These are phyloP conservation scores for Aspergillus viridinutans DNA, from an alignment of 2,329 filamentous ascomycete species.

Conservation along the genomic window DNA sequence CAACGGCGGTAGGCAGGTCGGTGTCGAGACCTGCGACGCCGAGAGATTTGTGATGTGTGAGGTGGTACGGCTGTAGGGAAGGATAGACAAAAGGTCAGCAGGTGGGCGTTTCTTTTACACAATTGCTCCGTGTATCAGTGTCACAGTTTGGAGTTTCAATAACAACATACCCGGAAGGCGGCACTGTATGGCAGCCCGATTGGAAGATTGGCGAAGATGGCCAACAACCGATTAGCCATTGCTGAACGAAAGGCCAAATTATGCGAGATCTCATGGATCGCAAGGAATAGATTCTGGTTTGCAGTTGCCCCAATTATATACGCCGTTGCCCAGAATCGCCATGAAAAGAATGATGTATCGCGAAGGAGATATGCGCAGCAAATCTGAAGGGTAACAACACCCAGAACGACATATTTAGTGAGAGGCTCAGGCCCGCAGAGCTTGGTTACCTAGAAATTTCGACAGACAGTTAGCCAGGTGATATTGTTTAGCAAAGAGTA, in stretches of 20 bases:
- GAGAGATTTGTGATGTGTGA: slow-evolving; percentile 98
- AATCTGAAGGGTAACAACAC: slow-evolving; percentile 79
- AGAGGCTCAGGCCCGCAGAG: slow-evolving; percentile 93
- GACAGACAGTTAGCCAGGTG: slow-evolving; percentile 9
- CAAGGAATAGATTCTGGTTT: slow-evolving; percentile 97
- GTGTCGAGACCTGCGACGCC: slow-evolving; percentile 95
- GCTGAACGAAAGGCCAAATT: slow-evolving; percentile 88
- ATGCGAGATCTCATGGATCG: slow-evolving; percentile 98
- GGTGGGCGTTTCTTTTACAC: not conserved
- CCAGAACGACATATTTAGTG: slow-evolving; percentile 86
- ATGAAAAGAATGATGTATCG: slow-evolving; percentile 73
- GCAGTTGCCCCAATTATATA: slow-evolving; percentile 91
- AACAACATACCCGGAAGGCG: slow-evolving; percentile 70
- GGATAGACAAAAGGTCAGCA: not conserved
- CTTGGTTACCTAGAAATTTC: slow-evolving; percentile 70
- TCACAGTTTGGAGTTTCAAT: not conserved
- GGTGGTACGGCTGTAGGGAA: slow-evolving; percentile 72
- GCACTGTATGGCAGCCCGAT: slow-evolving; percentile 96
- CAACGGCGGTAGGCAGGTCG: slow-evolving; percentile 85
- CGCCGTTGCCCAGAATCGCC: slow-evolving; percentile 77
- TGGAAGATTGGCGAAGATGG: slow-evolving; percentile 90
- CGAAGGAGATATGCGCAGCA: slow-evolving; percentile 71
- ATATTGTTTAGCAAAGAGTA: slow-evolving; percentile 1
- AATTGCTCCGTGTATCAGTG: not conserved
- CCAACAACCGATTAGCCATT: slow-evolving; percentile 75